Base-by-base conservation (phyloP, 2,329 filamentous ascomycete genomes). In the Pestalotiopsis sp. region DNA sequence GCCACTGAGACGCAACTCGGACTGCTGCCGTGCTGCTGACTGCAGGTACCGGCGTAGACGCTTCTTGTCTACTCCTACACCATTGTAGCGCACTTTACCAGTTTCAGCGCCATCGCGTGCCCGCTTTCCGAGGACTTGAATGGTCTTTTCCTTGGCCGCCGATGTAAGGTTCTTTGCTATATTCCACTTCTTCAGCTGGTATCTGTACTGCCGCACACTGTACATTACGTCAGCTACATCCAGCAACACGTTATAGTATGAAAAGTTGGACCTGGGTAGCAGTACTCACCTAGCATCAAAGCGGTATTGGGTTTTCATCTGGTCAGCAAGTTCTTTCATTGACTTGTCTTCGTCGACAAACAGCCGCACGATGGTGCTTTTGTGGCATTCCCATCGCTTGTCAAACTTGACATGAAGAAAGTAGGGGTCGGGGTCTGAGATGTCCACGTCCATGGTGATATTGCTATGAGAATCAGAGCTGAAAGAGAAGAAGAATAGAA, bases 281-380 rank as follows among this genome's bases (percentile, higher is more conserved):
- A 23, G 52, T 23, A 68, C 66, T 68, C 3, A 72, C 69, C 66
- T 60, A 3, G 71, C 71, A 25, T 70, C 65, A 41, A 73, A 71
- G 23, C 66, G 68, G 58, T 75, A 71, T n/a, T 74, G 36, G 3
- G 66, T 61, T 61, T 72, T 74, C 73, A 73, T 76, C 64, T 68
- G 64, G 12, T 57, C 49, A n/a, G 68, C 45, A 20, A 74, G 60
- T 1, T 25, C 11, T 14, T 41, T 20, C 4, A 72, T 14, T 45
- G 57, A 66, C 4, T 65, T 63, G 1, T 64, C 64, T 39, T 70
- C 67, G 25, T 72, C 65, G 45, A 69, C 52, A 41, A 72, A 74
- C 2, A 75, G 69, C 2, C 27, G 36, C 11, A 72, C 20, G 9
- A 75, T 74, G 5, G 69, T 60, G 13, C 69, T 49, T 62, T 73